phyloP scores from a whole-genome alignment of 1,139 yeast species.

The Wickerhamomyces sp. region DNA sequence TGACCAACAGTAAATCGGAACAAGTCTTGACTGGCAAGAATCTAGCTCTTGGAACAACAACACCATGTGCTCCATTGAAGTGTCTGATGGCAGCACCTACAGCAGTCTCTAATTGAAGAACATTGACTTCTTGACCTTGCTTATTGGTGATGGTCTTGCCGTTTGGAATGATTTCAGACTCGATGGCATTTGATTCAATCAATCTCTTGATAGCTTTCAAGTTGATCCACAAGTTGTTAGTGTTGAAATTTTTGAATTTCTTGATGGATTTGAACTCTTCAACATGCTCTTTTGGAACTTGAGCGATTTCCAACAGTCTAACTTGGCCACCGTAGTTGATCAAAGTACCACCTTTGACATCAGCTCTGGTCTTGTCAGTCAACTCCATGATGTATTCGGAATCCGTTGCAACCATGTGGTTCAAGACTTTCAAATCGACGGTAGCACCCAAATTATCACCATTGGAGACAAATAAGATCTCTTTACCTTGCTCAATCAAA shows the following conservation, averaged over 20 bases:
- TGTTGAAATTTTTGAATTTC: conserved; percentile 96
- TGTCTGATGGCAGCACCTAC: conserved; percentile 99
- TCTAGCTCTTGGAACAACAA: conserved; percentile 95
- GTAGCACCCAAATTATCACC: conserved; percentile 99
- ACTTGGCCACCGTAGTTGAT: conserved; percentile 95
- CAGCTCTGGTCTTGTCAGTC: conserved; percentile 98
- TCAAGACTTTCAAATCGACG: conserved; percentile 84
- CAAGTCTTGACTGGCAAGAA: conserved; percentile 98
- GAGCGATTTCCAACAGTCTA: conserved; percentile 93
- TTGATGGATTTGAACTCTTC: conserved; percentile 98
- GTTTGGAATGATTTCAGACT: conserved; percentile 94
- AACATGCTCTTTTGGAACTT: conserved; percentile 97
- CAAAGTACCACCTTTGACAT: conserved; percentile 98
- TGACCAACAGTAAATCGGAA: conserved; percentile 88
- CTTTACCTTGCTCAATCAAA: conserved; percentile 89
- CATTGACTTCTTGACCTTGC: conserved; percentile 77
- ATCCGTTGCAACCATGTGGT: conserved; percentile 88
- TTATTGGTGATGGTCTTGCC: conserved; percentile 64
- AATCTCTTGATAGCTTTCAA: conserved; percentile 90
- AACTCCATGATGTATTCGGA: conserved; percentile 97
- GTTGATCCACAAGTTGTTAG: conserved; percentile 96
- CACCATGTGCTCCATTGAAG: conserved; percentile 94
- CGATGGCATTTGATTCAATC: conserved; percentile 77
- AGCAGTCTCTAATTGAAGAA: conserved; percentile 94
- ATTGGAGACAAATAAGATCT: conserved; percentile 88